phyloP scores from a whole-genome alignment of 2,329 filamentous ascomycete species.

The Penicillium sp. region DNA sequence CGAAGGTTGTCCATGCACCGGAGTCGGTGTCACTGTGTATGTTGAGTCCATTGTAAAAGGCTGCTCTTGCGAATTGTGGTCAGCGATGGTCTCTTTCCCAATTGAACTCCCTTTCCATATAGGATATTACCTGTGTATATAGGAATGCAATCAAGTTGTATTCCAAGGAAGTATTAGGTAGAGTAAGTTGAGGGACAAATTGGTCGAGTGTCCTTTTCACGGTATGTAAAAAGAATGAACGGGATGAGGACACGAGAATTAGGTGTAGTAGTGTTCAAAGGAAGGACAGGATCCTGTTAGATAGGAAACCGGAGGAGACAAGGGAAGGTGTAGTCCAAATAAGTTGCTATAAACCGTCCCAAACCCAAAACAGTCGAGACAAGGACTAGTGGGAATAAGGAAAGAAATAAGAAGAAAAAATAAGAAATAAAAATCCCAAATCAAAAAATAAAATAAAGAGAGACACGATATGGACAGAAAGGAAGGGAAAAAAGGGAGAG shows the following conservation, averaged over 20 bases:
- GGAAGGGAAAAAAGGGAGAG: conserved; percentile 23
- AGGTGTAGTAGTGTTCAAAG: conserved; percentile 30
- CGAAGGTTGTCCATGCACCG: conserved; percentile 67
- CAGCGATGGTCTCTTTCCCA: not conserved
- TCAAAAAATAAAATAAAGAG: conserved; percentile 33
- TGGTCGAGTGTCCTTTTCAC: conserved; percentile 1
- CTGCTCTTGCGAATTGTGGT: not conserved
- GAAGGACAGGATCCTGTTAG: conserved; percentile 38
- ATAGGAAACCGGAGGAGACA: conserved; percentile 27
- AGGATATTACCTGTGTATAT: conserved; percentile 1
- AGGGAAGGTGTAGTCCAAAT: conserved; percentile 17
- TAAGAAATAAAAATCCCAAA: conserved; percentile 27
- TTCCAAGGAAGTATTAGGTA: conserved; percentile 4
- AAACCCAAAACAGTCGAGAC: conserved; percentile 33
- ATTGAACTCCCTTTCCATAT: not conserved
- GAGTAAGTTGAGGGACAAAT: conserved; percentile 2
- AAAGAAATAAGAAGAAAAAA: conserved; percentile 25
- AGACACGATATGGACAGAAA: conserved; percentile 31
- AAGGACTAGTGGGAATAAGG: conserved; percentile 26
- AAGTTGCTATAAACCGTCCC: conserved; percentile 25
- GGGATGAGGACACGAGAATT: conserved; percentile 32
- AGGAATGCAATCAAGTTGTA: conserved; percentile 2
- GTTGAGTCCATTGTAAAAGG: conserved; percentile 62
- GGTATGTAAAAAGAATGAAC: conserved; percentile 21
- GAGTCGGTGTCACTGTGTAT: conserved; percentile 52